phyloP scores from a whole-genome alignment of 1,139 yeast species.

The Kodamaea sp. region DNA sequence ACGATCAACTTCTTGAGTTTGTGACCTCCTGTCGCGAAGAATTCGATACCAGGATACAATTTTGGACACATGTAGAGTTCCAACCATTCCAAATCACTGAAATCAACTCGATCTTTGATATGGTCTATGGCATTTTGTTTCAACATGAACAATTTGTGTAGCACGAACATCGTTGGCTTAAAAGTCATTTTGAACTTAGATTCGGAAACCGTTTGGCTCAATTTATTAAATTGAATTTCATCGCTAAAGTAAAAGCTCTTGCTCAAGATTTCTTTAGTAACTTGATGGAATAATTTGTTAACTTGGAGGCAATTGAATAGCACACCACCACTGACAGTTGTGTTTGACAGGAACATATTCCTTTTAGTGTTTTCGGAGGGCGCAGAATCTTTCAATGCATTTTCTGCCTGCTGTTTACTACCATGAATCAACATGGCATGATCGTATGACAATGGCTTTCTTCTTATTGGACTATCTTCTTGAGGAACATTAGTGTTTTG shows the following conservation, averaged over 20 bases:
- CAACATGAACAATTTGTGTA: constrained; percentile 38
- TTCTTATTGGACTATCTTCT: constrained; percentile 58
- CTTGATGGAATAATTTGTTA: constrained; percentile 62
- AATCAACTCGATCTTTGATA: constrained; percentile 31
- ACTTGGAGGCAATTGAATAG: constrained; percentile 67
- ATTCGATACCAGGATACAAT: constrained; percentile 54
- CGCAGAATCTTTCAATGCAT: constrained; percentile 45
- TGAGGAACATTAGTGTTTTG: constrained; percentile 52
- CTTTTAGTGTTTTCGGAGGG: constrained; percentile 8
- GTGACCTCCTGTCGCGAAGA: constrained; percentile 31
- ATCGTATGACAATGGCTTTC: constrained; percentile 65
- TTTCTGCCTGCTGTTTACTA: constrained; percentile 48
- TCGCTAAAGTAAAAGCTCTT: constrained; percentile 56
- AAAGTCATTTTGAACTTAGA: constrained; percentile 5
- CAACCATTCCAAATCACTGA: constrained; percentile 58
- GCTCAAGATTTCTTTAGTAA: constrained; percentile 56
- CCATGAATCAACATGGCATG: constrained; percentile 57
- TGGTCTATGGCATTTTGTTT: constrained; percentile 30
- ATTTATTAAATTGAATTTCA: constrained; percentile 48
- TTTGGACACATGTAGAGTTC: constrained; percentile 85
- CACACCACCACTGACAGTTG: constrained; percentile 2
- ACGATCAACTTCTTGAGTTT: constrained; percentile 60
- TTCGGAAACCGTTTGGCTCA: constrained; percentile 21
- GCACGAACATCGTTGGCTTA: constrained; percentile 35
- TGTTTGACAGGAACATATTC: constrained; percentile 7